Percentiles rank a stretch among this genome's conserved stretches.
Conservation (phyloP, 2,329 filamentous ascomycete species). For the Cytospora paraplurivora region DNA sequence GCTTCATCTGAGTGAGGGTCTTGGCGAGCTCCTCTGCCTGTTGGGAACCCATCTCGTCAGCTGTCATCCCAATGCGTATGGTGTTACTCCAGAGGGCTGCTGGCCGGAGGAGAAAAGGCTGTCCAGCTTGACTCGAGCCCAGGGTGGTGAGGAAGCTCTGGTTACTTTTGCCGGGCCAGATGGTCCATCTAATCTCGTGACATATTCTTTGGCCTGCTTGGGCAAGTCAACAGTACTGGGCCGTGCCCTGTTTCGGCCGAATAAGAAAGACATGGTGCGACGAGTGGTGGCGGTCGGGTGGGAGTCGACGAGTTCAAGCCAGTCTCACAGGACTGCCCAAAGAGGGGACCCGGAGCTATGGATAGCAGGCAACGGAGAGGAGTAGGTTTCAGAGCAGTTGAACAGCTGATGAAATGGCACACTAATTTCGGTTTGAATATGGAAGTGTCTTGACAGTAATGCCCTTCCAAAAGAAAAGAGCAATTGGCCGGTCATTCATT, state of each 20-base stretch:
- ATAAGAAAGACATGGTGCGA: constrained; percentile 53
- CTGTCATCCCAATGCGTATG: constrained; percentile 14
- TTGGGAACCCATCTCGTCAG: constrained; percentile 10
- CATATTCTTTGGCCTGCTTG: constrained; percentile 58
- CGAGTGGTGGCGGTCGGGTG: constrained; percentile 12
- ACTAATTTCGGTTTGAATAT: constrained; percentile 5
- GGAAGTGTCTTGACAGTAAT: constrained; percentile 5
- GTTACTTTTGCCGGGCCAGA: constrained; percentile 47
- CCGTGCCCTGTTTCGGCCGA: constrained; percentile 54
- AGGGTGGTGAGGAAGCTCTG: neutral
- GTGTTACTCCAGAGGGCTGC: neutral
- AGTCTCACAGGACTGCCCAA: constrained; percentile 20
- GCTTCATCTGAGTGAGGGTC: constrained; percentile 86
- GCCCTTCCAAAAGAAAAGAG: constrained; percentile 3
- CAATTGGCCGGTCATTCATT: constrained; percentile 7
- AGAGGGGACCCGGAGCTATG: constrained; percentile 12
- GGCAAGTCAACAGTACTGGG: constrained; percentile 55
- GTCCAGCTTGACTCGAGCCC: too few relatives aligned
- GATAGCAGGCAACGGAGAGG: constrained; percentile 4
- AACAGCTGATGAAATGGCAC: constrained; percentile 12
- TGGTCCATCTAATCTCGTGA: constrained; percentile 54
- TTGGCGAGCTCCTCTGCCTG: constrained; percentile 87
- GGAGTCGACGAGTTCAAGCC: constrained; percentile 8
- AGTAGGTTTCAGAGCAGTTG: neutral
- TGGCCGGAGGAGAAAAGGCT: neutral